Percentiles rank a stretch among this genome's conserved stretches.
Conservation (phyloP, 176 grass and related monocot species). For the Oryza punctata region DNA sequence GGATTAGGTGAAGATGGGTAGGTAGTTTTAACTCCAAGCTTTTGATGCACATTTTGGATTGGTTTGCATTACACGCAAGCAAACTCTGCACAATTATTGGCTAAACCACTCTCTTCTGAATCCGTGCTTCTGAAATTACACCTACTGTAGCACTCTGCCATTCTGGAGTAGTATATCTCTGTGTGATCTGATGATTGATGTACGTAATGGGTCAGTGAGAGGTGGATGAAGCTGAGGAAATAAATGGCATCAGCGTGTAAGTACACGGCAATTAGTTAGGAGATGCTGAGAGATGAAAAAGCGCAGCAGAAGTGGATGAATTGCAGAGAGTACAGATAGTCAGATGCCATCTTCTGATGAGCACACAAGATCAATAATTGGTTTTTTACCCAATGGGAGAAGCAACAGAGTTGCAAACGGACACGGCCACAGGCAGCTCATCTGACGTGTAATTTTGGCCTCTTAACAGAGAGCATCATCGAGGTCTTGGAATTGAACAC, state of each 20-base stretch:
- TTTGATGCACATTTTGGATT: conserved; percentile 1
- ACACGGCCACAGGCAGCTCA: neutral
- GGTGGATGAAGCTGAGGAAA: neutral
- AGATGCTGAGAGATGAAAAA: neutral
- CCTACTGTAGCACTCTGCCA: neutral
- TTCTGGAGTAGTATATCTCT: neutral
- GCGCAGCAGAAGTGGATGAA: neutral
- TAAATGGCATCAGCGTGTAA: neutral
- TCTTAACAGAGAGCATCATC: neutral
- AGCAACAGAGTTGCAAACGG: neutral
- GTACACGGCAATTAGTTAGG: neutral
- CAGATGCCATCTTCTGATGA: neutral
- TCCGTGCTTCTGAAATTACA: neutral
- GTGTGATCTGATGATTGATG: neutral
- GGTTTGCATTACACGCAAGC: conserved; percentile 10
- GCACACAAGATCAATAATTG: neutral
- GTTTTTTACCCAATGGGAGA: neutral
- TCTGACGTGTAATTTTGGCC: neutral
- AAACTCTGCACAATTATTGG: conserved; percentile 12
- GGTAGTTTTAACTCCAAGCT: neutral
- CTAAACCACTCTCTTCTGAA: neutral
- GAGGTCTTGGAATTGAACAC: neutral
- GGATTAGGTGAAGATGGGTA: neutral
- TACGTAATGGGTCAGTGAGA: neutral
- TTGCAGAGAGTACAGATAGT: neutral